Conservation (phyloP, 768 basidiomycete species). For the Amanita fuliginea region DNA sequence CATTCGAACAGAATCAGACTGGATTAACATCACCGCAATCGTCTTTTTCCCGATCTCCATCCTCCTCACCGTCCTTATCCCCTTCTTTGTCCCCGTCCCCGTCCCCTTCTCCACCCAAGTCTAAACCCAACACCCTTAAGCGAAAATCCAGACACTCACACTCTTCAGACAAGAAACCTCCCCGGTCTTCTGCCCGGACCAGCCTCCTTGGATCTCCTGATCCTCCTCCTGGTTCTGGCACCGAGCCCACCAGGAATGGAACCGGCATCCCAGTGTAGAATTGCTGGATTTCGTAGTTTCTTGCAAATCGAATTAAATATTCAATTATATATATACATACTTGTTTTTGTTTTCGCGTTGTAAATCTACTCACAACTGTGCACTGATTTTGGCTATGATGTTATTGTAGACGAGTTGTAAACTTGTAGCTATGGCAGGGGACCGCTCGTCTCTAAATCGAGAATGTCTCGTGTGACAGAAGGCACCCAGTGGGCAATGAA, state of each 20-base stretch:
- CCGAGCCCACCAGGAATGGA: background rate
- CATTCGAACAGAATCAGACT: background rate
- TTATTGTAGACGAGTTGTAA: no score
- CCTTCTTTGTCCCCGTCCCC: conserved; percentile 4
- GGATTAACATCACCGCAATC: background rate
- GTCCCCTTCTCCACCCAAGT: background rate
- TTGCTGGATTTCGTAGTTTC: no score
- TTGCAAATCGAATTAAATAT: no score
- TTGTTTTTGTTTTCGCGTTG: no score
- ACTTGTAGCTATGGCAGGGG: no score
- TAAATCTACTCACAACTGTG: no score
- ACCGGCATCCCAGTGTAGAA: no score
- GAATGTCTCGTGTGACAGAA: no score
- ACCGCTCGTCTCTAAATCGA: no score
- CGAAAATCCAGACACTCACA: conserved; percentile 1
- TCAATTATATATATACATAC: no score
- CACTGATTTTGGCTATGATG: no score
- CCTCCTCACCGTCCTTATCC: conserved; percentile 4
- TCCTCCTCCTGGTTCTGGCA: background rate
- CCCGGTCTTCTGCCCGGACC: background rate
- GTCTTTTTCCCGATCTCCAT: conserved; percentile 1
- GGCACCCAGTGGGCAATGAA: no score
- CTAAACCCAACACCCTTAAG: conserved; percentile 2
- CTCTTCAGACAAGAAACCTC: background rate
- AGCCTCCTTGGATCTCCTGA: background rate